phyloP scores from a whole-genome alignment of 1,284 basidiomycete genomes.

The Trametes polyzona region DNA sequence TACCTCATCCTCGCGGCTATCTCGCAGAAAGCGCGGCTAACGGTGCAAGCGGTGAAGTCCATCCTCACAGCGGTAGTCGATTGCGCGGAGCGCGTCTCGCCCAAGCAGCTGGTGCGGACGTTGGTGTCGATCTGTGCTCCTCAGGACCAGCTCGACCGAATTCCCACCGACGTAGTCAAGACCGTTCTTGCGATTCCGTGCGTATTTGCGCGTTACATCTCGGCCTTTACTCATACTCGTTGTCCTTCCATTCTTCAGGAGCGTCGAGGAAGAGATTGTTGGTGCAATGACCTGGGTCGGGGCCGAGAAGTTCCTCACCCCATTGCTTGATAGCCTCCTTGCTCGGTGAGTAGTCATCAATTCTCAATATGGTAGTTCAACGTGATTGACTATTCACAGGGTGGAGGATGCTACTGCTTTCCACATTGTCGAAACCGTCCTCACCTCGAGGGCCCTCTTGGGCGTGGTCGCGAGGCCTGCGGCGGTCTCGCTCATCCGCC shows the following conservation, averaged over 20 bases:
- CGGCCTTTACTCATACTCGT: too few species aligned
- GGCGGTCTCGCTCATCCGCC: slow-evolving; percentile 50
- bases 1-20: slow-evolving; percentile 72
- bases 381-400: slow-evolving; percentile 27
- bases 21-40: slow-evolving; percentile 64
- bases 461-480: slow-evolving; percentile 44
- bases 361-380: neutral
- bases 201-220: too few species aligned
- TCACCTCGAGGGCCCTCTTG: slow-evolving; percentile 46
- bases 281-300: slow-evolving; percentile 51
- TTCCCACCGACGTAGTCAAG: slow-evolving; percentile 48
- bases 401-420: slow-evolving; percentile 45
- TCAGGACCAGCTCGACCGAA: slow-evolving; percentile 52
- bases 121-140: slow-evolving; percentile 61
- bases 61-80: slow-evolving; percentile 60
- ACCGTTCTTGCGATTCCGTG: slow-evolving; percentile 50
- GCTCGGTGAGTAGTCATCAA: slow-evolving; percentile 42
- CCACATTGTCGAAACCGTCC: slow-evolving; percentile 47
- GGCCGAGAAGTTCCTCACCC: slow-evolving; percentile 60
- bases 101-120: slow-evolving; percentile 61
- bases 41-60: slow-evolving; percentile 56
- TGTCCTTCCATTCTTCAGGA: slow-evolving; percentile 38
- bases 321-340: slow-evolving; percentile 51
- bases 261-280: slow-evolving; percentile 51
- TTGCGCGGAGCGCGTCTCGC: slow-evolving; percentile 50